These are phyloP conservation scores for Torulaspora indica DNA, from an alignment of 805 yeast genomes.

Conservation along the genomic window DNA sequence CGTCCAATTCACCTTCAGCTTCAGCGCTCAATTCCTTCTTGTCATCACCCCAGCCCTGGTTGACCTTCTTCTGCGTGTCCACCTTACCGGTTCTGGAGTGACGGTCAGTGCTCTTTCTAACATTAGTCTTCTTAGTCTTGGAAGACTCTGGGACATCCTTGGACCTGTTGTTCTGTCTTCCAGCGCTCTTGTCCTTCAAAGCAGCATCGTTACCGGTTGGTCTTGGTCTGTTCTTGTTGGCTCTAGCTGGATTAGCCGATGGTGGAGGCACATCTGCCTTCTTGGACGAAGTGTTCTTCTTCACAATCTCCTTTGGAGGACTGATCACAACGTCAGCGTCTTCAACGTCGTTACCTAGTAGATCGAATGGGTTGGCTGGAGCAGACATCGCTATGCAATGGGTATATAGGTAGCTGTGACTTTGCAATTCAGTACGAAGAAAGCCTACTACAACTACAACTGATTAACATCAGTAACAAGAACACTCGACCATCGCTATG, in stretches of 20 bases:
- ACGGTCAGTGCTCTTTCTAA: constrained; percentile 63
- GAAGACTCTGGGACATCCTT: constrained; percentile 49
- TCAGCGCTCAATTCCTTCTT: constrained; percentile 63
- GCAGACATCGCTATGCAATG: constrained; percentile 6
- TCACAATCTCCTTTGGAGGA: constrained; percentile 70
- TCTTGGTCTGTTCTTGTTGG: constrained; percentile 65
- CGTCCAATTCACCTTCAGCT: constrained; percentile 42
- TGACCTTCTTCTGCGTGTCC: constrained; percentile 79
- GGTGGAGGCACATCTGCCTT: constrained; percentile 81
- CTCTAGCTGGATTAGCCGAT: constrained; percentile 73
- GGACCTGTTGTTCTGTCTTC: constrained; percentile 53
- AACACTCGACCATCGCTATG: neutral
- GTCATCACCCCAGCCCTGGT: constrained; percentile 86
- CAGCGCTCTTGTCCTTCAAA: constrained; percentile 64
- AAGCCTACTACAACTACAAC: neutral
- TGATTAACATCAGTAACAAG: neutral
- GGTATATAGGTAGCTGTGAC: neutral
- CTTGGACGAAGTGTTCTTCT: constrained; percentile 78
- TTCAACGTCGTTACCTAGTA: constrained; percentile 84
- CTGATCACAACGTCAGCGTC: constrained; percentile 59
- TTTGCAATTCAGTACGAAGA: neutral
- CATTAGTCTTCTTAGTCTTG: constrained; percentile 51
- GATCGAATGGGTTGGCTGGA: constrained; percentile 60
- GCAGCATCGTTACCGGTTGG: constrained; percentile 89
- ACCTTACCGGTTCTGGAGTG: constrained; percentile 78